Percentiles rank a stretch among this genome's conserved stretches.
Evolutionary conservation across 768 basidiomycete genomes (phyloP).

Genomic region (Rhizopogon roseolus): DNA sequence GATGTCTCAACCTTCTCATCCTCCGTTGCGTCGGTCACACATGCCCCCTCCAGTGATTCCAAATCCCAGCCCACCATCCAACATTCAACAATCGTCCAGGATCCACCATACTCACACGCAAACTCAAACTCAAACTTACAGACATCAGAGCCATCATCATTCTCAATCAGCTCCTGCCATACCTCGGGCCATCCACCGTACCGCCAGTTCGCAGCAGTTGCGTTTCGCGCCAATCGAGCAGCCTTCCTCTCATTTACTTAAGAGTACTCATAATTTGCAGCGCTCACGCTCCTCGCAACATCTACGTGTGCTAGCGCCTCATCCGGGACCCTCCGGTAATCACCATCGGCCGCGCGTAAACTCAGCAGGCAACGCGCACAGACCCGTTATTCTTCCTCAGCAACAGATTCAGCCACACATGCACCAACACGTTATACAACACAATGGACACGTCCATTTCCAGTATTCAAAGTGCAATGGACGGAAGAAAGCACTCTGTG

Average conservation of each 20-base stretch:
- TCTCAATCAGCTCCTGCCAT: conserved; percentile 20
- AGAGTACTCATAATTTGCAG: conserved; percentile 2
- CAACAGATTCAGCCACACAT: conserved; percentile 3
- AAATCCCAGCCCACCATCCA: neutral
- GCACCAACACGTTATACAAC: conserved; percentile 2
- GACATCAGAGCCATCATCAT: conserved; percentile 13
- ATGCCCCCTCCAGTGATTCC: conserved; percentile 5
- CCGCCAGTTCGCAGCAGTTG: conserved; percentile 3
- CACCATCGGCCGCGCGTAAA: conserved; percentile 15
- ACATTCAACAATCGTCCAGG: conserved; percentile 1
- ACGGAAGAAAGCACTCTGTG: conserved; percentile 45
- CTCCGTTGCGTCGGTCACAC: neutral
- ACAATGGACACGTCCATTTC: conserved; percentile 21
- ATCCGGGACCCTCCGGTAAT: conserved; percentile 5
- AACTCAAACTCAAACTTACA: conserved; percentile 7
- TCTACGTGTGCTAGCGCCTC: neutral
- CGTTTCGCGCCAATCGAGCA: neutral
- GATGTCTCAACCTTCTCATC: neutral
- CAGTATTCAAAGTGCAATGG: conserved; percentile 49
- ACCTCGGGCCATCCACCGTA: conserved; percentile 6
- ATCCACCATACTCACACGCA: conserved; percentile 1
- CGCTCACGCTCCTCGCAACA: neutral
- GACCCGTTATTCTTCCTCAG: neutral
- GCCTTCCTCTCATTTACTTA: neutral
- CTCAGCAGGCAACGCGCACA: conserved; percentile 13